phyloP scores from a whole-genome alignment of 345 rosid genomes.

The Murraya paniculata region DNA sequence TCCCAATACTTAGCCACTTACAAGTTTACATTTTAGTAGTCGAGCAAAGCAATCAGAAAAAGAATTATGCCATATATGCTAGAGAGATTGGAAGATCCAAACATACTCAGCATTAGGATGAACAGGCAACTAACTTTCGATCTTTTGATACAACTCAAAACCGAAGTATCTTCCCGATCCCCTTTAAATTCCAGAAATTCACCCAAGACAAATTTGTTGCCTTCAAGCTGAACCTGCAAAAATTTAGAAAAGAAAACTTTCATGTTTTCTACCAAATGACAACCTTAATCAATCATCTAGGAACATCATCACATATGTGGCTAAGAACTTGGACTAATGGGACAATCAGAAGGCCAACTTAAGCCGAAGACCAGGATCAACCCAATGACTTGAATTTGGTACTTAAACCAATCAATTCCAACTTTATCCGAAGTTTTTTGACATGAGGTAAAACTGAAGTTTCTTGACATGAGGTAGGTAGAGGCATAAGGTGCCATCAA shows the following conservation, averaged over 20 bases:
- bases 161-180: conserved; percentile 58
- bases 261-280: not conserved
- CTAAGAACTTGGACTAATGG: too few relatives aligned
- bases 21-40: not conserved
- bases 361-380: too few relatives aligned
- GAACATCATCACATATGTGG: not conserved
- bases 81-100: conserved; percentile 60
- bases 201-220: conserved; percentile 65
- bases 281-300: not conserved
- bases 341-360: too few relatives aligned
- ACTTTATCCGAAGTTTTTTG: too few relatives aligned
- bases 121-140: conserved; percentile 61
- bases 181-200: conserved; percentile 86
- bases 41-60: not conserved
- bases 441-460: too few relatives aligned
- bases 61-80: conserved; percentile 4
- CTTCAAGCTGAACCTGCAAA: conserved; percentile 76
- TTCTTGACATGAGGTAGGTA: too few relatives aligned
- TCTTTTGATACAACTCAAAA: conserved; percentile 63
- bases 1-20: too few relatives aligned
- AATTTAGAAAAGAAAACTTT: not conserved
- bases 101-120: conserved; percentile 77
- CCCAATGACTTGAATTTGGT: too few relatives aligned
- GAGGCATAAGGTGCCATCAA: too few relatives aligned
- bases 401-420: too few relatives aligned